Evolutionary conservation across 345 rosid genomes (phyloP), one percentile per base, ranked within the genome.

Genomic region (Trapa incisa): DNA sequence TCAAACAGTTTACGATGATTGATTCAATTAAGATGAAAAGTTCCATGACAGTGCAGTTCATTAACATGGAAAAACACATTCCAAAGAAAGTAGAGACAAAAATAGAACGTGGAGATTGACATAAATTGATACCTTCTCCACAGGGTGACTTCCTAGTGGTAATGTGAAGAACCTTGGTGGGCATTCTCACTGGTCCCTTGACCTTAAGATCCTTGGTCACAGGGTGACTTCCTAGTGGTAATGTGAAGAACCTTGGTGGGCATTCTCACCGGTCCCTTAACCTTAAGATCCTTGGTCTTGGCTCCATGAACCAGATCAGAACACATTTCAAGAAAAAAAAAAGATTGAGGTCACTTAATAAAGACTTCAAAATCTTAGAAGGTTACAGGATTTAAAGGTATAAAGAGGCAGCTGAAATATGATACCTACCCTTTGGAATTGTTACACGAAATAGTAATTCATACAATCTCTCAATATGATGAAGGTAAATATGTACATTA

Each of bases 181-280:
- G 75, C 58, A 73, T 73, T 70, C 75, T 73, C 54, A 67, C 75
- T 2, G 75, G 75, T 68, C 75, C 71, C 71, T 63, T 73, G 41
- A 73, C 71, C 63, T 67, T 64, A 9, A 67, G 75, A 15, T 52
- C 67, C 75, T 68, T 67, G 62, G 68, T 67, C 75, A 63, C 75
- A 73, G 22, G 75, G 75, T 0, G 75, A 73, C 71, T 73, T 73
- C 67, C 75, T 67, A 48, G 68, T 67, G 67, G 70, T 72, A 47
- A 72, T 72, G 75, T 41, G 67, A 72, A 72, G 75, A 57, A 64
- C 71, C 71, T 73, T 73, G 29, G 75, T 67, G 67, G 75, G 75
- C 58, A 73, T 73, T 70, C 75, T 73, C 54, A 67, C 75, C 2
- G 71, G 75, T 68, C 75, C 71, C 71, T 63, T 73, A 35, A 73